phyloP scores from a whole-genome alignment of 148 eudicot genomes.

The Persicaria tinctoria region DNA sequence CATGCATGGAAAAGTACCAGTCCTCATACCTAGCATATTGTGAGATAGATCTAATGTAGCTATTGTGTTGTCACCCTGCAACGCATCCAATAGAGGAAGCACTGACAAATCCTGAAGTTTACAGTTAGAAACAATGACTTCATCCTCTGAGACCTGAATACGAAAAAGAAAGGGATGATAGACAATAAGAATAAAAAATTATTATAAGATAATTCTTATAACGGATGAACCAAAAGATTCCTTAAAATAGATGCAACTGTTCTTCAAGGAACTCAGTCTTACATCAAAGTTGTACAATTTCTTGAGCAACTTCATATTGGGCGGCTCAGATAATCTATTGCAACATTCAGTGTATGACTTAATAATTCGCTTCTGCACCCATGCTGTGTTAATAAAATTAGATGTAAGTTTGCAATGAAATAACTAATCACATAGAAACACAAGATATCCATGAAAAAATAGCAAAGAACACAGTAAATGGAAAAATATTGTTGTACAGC shows the following conservation, averaged over 20 bases:
- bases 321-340: constrained; percentile 51
- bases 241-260: background rate
- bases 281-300: constrained; percentile 77
- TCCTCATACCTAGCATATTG: constrained; percentile 62
- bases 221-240: background rate
- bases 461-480: background rate
- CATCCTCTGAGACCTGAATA: constrained; percentile 83
- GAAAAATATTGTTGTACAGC: background rate
- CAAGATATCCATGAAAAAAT: background rate
- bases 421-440: background rate
- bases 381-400: constrained; percentile 35
- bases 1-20: background rate
- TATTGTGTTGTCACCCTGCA: constrained; percentile 61
- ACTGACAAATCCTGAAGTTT: constrained; percentile 76
- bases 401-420: background rate
- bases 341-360: constrained; percentile 75
- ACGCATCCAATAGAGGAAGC: constrained; percentile 71
- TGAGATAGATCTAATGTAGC: constrained; percentile 82
- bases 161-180: background rate
- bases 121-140: constrained; percentile 69
- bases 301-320: constrained; percentile 66
- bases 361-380: constrained; percentile 81
- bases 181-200: constrained; percentile 9
- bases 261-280: constrained; percentile 9
- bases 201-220: background rate